These are phyloP conservation scores for Waltergamsia citrina DNA, from an alignment of 2,329 filamentous ascomycete genomes.

Conservation along the genomic window DNA sequence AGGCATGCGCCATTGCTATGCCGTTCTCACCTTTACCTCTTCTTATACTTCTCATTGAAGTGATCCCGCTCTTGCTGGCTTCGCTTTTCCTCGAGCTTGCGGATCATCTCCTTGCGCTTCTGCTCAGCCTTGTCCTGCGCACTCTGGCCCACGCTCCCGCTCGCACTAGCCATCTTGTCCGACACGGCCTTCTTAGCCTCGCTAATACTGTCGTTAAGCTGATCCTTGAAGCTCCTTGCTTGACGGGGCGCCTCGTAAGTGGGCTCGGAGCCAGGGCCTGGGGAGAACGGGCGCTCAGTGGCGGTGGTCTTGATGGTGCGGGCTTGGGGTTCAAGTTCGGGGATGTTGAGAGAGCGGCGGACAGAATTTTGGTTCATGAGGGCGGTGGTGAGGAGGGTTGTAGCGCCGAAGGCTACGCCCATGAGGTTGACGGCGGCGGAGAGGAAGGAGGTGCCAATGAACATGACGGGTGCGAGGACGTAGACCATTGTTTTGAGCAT, in stretches of 20 bases:
- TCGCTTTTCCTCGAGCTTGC: conserved; percentile 23
- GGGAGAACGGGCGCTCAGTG: neutral
- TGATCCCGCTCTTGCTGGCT: conserved; percentile 24
- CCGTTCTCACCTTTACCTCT: conserved; percentile 7
- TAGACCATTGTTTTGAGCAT: conserved; percentile 32
- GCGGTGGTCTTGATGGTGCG: conserved; percentile 3
- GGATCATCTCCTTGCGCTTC: conserved; percentile 21
- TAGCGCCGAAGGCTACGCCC: conserved; percentile 28
- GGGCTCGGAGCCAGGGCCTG: neutral
- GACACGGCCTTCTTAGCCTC: conserved; percentile 27
- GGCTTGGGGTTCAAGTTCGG: conserved; percentile 15
- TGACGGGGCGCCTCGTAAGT: conserved; percentile 25
- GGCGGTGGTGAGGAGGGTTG: conserved; percentile 23
- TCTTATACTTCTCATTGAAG: conserved; percentile 31
- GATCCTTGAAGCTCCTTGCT: conserved; percentile 17
- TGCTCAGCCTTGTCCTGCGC: conserved; percentile 23
- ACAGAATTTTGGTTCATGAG: conserved; percentile 26
- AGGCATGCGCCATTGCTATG: no score
- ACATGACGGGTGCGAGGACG: conserved; percentile 31
- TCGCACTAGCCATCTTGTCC: conserved; percentile 21
- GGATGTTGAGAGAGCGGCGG: conserved; percentile 27
- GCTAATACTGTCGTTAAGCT: conserved; percentile 20
- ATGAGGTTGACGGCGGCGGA: conserved; percentile 40
- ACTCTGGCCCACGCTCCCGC: conserved; percentile 19
- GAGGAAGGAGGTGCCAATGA: conserved; percentile 35